phyloP scores from a whole-genome alignment of 345 rosid species.

The Triadica sebifera region DNA sequence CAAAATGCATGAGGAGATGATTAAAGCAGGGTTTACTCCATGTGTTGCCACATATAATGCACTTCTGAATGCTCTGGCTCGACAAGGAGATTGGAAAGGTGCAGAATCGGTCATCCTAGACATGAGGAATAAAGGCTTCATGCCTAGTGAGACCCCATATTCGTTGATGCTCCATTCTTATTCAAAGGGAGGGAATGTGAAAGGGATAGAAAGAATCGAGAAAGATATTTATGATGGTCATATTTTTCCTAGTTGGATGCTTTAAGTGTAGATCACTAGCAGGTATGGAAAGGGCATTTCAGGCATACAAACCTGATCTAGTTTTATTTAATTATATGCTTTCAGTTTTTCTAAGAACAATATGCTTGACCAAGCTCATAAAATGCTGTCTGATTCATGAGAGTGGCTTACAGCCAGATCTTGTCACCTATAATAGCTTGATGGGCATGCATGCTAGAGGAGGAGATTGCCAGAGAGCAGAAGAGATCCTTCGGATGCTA shows the following conservation, averaged over 20 bases:
- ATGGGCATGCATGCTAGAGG: slow-evolving; percentile 88
- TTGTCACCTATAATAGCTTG: slow-evolving; percentile 78
- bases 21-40: slow-evolving; percentile 72
- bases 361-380: slow-evolving; percentile 57
- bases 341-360: slow-evolving; percentile 63
- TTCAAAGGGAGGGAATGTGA: slow-evolving; percentile 67
- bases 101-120: slow-evolving; percentile 67
- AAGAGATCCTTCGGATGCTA: slow-evolving; percentile 61
- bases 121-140: slow-evolving; percentile 78
- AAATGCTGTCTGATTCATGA: slow-evolving; percentile 52
- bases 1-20: slow-evolving; percentile 71
- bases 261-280: slow-evolving; percentile 64
- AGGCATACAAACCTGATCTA: slow-evolving; percentile 72
- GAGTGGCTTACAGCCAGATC: slow-evolving; percentile 68
- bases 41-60: slow-evolving; percentile 81
- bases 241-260: slow-evolving; percentile 91
- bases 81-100: slow-evolving; percentile 72
- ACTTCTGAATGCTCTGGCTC: slow-evolving; percentile 76
- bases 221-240: slow-evolving; percentile 55
- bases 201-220: slow-evolving; percentile 70
- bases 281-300: slow-evolving; percentile 72
- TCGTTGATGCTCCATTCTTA: slow-evolving; percentile 67
- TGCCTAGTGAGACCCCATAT: slow-evolving; percentile 74
- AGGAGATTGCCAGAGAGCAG: slow-evolving; percentile 86
- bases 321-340: slow-evolving; percentile 78